phyloP scores from a whole-genome alignment of 768 basidiomycete genomes.

The Mycena rosella region DNA sequence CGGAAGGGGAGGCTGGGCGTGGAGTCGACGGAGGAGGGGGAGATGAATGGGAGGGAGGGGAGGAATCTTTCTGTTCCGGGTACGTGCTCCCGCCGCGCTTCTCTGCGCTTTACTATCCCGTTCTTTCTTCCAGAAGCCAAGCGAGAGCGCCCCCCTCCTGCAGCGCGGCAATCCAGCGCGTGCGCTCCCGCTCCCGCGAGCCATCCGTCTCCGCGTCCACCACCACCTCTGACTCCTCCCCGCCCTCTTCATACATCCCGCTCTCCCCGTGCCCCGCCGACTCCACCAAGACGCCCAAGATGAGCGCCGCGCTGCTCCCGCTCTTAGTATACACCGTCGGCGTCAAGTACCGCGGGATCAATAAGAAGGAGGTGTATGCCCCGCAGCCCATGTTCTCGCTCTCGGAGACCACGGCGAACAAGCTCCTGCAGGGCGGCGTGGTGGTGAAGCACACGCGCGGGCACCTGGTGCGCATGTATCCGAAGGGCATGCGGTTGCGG shows the following conservation, averaged over 20 bases:
- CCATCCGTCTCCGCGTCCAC: conserved; percentile 24
- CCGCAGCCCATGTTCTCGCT: conserved; percentile 94
- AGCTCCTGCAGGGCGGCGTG: conserved; percentile 70
- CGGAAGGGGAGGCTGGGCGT: no score
- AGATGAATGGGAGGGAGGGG: conserved; percentile 14
- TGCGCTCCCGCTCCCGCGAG: conserved; percentile 31
- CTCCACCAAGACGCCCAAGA: conserved; percentile 71
- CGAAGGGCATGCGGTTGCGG: conserved; percentile 82
- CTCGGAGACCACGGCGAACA: conserved; percentile 85
- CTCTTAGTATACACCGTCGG: conserved; percentile 96
- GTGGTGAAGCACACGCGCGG: conserved; percentile 83
- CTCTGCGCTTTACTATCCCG: background rate
- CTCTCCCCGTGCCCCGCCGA: conserved; percentile 23
- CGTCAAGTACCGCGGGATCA: conserved; percentile 93
- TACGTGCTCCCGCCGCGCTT: background rate
- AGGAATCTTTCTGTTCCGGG: conserved; percentile 12
- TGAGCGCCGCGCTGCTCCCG: conserved; percentile 78
- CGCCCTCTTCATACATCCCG: conserved; percentile 31
- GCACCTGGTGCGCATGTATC: conserved; percentile 90
- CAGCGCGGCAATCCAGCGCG: conserved; percentile 38
- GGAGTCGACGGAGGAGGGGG: conserved; percentile 35
- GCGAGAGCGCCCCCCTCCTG: conserved; percentile 15
- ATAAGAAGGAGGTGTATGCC: conserved; percentile 87
- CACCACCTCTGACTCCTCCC: conserved; percentile 32
- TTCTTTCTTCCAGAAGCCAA: background rate